Base-by-base conservation (phyloP, 305 asterid species). In the Fraxinus baroniana region DNA sequence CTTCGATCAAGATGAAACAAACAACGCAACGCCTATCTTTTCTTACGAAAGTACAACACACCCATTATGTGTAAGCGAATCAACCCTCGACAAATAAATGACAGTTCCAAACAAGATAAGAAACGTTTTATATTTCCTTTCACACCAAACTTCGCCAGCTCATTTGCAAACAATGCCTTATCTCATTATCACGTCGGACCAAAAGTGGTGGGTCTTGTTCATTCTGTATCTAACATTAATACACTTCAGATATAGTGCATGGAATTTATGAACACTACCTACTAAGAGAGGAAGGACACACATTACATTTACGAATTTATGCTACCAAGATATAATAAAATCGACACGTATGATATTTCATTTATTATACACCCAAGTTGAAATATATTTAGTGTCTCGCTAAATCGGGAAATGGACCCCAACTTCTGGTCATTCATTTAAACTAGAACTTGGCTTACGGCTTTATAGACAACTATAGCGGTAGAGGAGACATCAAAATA, bases 121-220 rank as follows among this genome's bases (percentile, higher is more conserved):
- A n/a, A n/a, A n/a, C n/a, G n/a, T n/a, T n/a, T n/a, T n/a, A n/a
- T n/a, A n/a, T n/a, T n/a, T n/a, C n/a, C n/a, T n/a, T n/a, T n/a
- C n/a, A n/a, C n/a, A n/a, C n/a, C n/a, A n/a, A n/a, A n/a, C n/a
- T n/a, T n/a, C n/a, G n/a, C n/a, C n/a, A n/a, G n/a, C n/a, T n/a
- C n/a, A n/a, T n/a, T n/a, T n/a, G n/a, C n/a, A n/a, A n/a, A n/a
- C n/a, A n/a, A n/a, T n/a, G n/a, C n/a, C n/a, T n/a, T n/a, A n/a
- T 86, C 89, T 33, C 52, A 37, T 80, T 80, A 84, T 79, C 87
- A n/a, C 74, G 66, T 84, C 73, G 84, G 82, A 70, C 62, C 81
- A 82, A 84, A 77, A 28, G n/a, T 75, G n/a, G 12, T 78, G 52
- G 57, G 78, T 57, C 83, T 75, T 78, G 35, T 86, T 78, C 79